phyloP scores from a whole-genome alignment of 345 rosid genomes.

The Aegle marmelos region DNA sequence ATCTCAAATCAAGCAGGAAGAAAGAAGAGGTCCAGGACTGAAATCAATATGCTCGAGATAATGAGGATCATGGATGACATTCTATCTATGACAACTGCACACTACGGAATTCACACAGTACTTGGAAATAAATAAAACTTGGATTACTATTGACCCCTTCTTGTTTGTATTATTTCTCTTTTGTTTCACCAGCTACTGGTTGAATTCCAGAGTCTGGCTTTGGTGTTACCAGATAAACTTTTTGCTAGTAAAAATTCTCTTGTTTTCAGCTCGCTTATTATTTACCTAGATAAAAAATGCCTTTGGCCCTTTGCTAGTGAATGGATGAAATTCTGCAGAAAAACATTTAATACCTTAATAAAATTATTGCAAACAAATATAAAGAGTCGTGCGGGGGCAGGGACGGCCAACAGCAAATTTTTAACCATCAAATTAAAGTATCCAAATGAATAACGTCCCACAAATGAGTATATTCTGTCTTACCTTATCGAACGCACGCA shows the following conservation, averaged over 20 bases:
- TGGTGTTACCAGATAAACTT: background rate
- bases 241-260: background rate
- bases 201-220: background rate
- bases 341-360: background rate
- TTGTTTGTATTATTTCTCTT: background rate
- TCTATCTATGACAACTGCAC: background rate
- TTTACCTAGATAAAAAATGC: background rate
- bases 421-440: too few relatives aligned
- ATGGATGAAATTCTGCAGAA: background rate
- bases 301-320: too few relatives aligned
- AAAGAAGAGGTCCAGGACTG: constrained; percentile 66
- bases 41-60: constrained; percentile 8
- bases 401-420: too few relatives aligned
- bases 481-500: too few relatives aligned
- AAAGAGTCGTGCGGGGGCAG: too few relatives aligned
- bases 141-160: background rate
- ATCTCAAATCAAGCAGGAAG: constrained; percentile 68
- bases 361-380: background rate
- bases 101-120: background rate
- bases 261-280: background rate
- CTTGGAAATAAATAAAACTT: constrained; percentile 17
- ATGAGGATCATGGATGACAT: background rate
- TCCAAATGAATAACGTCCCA: too few relatives aligned
- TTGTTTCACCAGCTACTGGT: background rate
- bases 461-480: too few relatives aligned